A percentile compares a stretch with the other conserved stretches of the same genome.
Conservation (phyloP, 169 alveolate species). For the Theileria sp. region DNA sequence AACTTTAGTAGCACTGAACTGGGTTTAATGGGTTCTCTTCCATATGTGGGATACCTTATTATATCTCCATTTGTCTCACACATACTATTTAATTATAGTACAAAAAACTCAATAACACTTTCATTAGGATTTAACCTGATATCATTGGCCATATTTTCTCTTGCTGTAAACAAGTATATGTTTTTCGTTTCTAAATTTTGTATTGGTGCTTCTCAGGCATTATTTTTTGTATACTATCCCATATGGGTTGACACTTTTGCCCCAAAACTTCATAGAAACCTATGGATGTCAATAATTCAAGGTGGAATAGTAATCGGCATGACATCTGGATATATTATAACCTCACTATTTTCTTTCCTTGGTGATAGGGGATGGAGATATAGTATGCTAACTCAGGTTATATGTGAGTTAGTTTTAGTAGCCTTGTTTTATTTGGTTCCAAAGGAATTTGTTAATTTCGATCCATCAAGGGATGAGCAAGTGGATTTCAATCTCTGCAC, state of each 20-base stretch:
- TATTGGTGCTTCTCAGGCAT: conserved; percentile 89
- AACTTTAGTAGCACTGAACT: conserved; percentile 45
- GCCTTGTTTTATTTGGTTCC: conserved; percentile 30
- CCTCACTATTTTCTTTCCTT: conserved; percentile 17
- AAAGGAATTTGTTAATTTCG: conserved; percentile 26
- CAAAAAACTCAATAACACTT: conserved; percentile 60
- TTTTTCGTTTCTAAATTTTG: conserved; percentile 83
- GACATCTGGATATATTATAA: conserved; percentile 69
- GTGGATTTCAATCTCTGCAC: neutral
- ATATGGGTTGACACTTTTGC: conserved; percentile 94
- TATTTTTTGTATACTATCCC: conserved; percentile 90
- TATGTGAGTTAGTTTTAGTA: neutral
- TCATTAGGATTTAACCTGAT: conserved; percentile 60
- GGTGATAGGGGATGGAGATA: conserved; percentile 48
- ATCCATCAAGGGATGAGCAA: neutral
- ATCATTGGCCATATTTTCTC: conserved; percentile 64
- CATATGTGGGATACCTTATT: conserved; percentile 74
- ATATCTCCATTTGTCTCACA: conserved; percentile 76
- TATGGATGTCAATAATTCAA: conserved; percentile 92
- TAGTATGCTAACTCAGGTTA: conserved; percentile 37
- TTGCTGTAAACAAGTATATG: conserved; percentile 66
- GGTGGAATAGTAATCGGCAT: conserved; percentile 88
- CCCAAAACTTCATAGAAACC: conserved; percentile 83
- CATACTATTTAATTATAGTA: conserved; percentile 60
- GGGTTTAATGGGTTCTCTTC: conserved; percentile 75